Evolutionary conservation across 768 basidiomycete species (phyloP).

Genomic region (Hemileccinum impolitum): DNA sequence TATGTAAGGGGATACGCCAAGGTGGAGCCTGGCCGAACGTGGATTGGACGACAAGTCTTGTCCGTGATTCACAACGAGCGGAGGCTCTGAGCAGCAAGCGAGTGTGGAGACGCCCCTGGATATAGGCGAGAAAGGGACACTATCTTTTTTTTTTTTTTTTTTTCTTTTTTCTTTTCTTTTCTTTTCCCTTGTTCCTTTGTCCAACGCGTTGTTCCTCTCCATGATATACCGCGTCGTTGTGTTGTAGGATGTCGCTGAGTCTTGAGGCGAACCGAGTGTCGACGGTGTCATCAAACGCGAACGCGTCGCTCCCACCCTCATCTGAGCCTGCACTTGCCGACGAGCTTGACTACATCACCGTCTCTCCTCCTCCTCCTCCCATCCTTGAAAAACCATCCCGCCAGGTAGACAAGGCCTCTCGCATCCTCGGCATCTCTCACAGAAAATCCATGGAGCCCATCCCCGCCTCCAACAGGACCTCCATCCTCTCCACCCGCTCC

Average conservation of each 20-base stretch:
- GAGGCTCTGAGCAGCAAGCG: too few relatives aligned
- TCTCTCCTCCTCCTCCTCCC: constrained; percentile 30
- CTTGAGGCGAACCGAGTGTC: neutral
- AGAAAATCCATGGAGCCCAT: constrained; percentile 82
- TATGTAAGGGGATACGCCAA: constrained; percentile 69
- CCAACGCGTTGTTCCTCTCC: too few relatives aligned
- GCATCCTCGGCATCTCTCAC: constrained; percentile 73
- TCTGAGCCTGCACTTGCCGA: constrained; percentile 47
- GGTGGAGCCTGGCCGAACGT: constrained; percentile 61
- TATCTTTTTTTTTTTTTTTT: neutral
- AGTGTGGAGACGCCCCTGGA: constrained; percentile 20
- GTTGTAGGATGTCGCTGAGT: neutral
- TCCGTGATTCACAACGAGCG: too few relatives aligned
- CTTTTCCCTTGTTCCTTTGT: too few relatives aligned
- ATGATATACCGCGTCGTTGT: too few relatives aligned
- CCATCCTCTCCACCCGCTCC: constrained; percentile 67
- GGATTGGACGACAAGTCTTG: constrained; percentile 75
- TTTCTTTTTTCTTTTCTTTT: too few relatives aligned
- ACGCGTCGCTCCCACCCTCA: neutral
- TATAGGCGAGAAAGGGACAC: neutral
- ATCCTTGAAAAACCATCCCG: constrained; percentile 21
- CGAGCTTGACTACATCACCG: constrained; percentile 72
- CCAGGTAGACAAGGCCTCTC: constrained; percentile 71
- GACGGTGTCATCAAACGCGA: too few relatives aligned
- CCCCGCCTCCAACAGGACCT: constrained; percentile 71